Evolutionary conservation across 2,329 filamentous ascomycete species (phyloP), one percentile per base, ranked within the genome.

Genomic region (Biscogniauxia marginata): DNA sequence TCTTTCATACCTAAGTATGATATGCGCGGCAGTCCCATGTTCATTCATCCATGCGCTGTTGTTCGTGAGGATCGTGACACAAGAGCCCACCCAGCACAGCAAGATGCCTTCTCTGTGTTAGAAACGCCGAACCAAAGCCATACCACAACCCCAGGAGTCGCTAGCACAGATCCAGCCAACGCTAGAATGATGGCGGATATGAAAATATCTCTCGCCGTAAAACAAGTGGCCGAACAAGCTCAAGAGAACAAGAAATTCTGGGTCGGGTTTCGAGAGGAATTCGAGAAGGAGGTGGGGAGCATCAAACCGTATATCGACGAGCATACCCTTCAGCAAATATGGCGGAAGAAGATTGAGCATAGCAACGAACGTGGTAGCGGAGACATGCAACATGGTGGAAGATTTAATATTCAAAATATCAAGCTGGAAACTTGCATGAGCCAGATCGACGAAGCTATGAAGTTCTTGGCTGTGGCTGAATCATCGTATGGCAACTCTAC

Each of bases 151-250:
- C 46, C 30, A 20, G 20, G 13, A 16, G 19, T 47, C 52, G 18
- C 20, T 30, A 6, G 18, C 18, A 18, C 25, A 24, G 21, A 19
- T 1, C 46, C 23, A 47, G 25, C 9, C n/a, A 53, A 48, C 18
- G 21, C 43, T n/a, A 50, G 48, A 46, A 51, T 61, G 43, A 63
- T 57, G 50, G 55, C 60, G 21, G 64, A 67, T 19, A 59, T 64
- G 52, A 66, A 61, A 52, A 46, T 69, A 11, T 62, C 65, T 5
- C 60, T 69, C 9, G 63, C 66, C n/a, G 61, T 62, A 39, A 66
- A 61, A 23, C 65, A 69, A 21, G 54, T 71, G 22, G 56, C 57
- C 3, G 50, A 59, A 9, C 65, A 70, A 53, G 56, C 65, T 45
- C 60, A 58, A 43, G 66, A 69, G 25, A 67, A 62, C 45, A 57